Base-by-base conservation (phyloP, 345 rosid species). In the Camelina neglecta region DNA sequence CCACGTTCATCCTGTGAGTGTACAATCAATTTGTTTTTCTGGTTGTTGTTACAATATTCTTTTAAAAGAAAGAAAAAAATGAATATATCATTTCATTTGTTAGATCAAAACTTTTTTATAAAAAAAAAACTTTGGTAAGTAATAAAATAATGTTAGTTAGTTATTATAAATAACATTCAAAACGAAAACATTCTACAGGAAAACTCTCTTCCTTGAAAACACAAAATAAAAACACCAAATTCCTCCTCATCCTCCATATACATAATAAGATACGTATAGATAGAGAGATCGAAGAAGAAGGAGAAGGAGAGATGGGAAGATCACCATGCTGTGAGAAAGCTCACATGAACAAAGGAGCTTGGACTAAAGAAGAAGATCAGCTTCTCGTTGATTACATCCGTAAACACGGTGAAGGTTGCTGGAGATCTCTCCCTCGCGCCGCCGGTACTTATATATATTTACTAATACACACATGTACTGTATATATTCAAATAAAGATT, bases 311-410 rank as follows among this genome's bases (percentile, higher is more conserved):
- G 31, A 92, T 93, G 98, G 98, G 98, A 65, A 88, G 98, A 38
- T 87, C 93, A 7, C 98, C 98, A 38, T 89, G 93, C 55, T 92
- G 96, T 51, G 97, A 92, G 69, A 92, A 90, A 71, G 91, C 89
- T n/a, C 97, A 92, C 64, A 90, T 91, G 77, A 90, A 92, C 74
- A 92, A 92, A 76, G 97, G 96, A 41, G 96, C 97, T n/a, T 92
- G 97, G 97, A 90, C 92, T 35, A 92, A 90, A 69, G 97, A 92
- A 42, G 97, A 92, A 81, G 97, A 92, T 73, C 86, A 85, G 50
- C 92, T 90, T 68, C 93, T 92, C 35, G 81, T 90, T 74, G 88
- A 88, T 50, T 87, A 90, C 56, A 92, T 92, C 76, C 89, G 96
- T 49, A 45, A 72, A 65, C 93, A 92, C 21, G 97, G 97, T 18